Evolutionary conservation across 257 asterid species (phyloP).

Genomic region (Petunia secreta): DNA sequence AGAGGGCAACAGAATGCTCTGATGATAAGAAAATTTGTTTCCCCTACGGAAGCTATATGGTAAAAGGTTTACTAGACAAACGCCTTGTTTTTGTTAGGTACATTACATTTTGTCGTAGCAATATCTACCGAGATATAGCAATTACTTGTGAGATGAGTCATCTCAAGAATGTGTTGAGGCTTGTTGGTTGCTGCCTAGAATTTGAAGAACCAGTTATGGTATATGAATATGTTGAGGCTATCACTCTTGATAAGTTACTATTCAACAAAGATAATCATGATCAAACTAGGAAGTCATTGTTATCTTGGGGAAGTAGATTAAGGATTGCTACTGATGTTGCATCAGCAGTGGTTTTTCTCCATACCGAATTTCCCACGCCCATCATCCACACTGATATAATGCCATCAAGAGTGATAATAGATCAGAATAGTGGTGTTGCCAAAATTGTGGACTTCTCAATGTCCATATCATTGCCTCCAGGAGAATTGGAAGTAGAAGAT

Average conservation of each 20-base stretch:
- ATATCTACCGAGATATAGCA: conserved; percentile 23
- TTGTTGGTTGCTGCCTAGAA: conserved; percentile 29
- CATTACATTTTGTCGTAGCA: too few species aligned
- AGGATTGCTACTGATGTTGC: conserved; percentile 27
- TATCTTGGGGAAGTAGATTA: background rate
- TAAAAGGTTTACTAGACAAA: background rate
- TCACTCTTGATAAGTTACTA: background rate
- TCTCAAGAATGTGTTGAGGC: conserved; percentile 23
- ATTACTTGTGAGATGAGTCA: conserved; percentile 29
- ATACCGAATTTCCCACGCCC: background rate
- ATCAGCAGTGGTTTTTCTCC: too few species aligned
- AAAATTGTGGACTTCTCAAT: conserved; percentile 24
- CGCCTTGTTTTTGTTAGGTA: too few species aligned
- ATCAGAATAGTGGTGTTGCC: conserved; percentile 15
- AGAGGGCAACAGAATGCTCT: background rate
- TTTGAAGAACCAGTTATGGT: conserved; percentile 23
- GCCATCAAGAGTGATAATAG: conserved; percentile 23
- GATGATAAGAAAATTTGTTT: background rate
- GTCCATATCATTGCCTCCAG: conserved; percentile 31
- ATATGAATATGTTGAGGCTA: background rate
- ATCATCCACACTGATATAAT: conserved; percentile 21
- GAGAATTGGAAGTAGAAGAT: conserved; percentile 24
- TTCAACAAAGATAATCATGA: background rate
- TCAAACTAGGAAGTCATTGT: too few species aligned
- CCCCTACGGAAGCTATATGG: too few species aligned